Conservation (phyloP, 768 basidiomycete species). For the Boletus sp. region DNA sequence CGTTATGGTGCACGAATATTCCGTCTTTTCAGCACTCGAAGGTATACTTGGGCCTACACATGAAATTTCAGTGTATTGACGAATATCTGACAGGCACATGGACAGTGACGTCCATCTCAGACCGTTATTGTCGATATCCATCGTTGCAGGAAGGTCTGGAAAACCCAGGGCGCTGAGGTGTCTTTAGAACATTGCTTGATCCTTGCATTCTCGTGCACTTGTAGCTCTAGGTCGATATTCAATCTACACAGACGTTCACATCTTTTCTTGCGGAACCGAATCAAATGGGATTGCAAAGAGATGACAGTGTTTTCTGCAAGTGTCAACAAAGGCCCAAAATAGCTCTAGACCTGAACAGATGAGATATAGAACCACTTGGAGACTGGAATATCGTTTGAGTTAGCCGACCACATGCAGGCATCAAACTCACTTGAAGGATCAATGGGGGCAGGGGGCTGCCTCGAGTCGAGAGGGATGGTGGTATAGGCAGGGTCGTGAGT, state of each 20-base stretch:
- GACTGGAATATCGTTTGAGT: constrained; percentile 42
- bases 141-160: constrained; percentile 52
- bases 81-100: constrained; percentile 60
- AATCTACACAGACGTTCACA: not conserved
- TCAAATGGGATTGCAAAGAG: constrained; percentile 1
- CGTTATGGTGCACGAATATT: constrained; percentile 71
- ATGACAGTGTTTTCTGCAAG: not conserved
- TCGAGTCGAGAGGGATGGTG: constrained; percentile 70
- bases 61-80: constrained; percentile 1
- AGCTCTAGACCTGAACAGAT: constrained; percentile 68
- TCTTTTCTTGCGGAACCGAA: not conserved
- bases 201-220: constrained; percentile 23
- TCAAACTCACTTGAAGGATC: constrained; percentile 77
- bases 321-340: not conserved
- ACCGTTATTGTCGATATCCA: constrained; percentile 88
- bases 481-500: constrained; percentile 62
- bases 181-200: constrained; percentile 8
- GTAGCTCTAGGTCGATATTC: constrained; percentile 21
- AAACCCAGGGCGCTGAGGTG: constrained; percentile 27
- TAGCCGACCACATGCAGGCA: not conserved
- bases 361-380: constrained; percentile 96
- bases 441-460: constrained; percentile 81
- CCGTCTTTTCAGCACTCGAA: constrained; percentile 88
- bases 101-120: constrained; percentile 90
- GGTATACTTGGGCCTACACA: constrained; percentile 46